Evolutionary conservation across 2,329 filamentous ascomycete species (phyloP), one percentile per base, ranked within the genome.

Genomic region (Truncatella angustata): DNA sequence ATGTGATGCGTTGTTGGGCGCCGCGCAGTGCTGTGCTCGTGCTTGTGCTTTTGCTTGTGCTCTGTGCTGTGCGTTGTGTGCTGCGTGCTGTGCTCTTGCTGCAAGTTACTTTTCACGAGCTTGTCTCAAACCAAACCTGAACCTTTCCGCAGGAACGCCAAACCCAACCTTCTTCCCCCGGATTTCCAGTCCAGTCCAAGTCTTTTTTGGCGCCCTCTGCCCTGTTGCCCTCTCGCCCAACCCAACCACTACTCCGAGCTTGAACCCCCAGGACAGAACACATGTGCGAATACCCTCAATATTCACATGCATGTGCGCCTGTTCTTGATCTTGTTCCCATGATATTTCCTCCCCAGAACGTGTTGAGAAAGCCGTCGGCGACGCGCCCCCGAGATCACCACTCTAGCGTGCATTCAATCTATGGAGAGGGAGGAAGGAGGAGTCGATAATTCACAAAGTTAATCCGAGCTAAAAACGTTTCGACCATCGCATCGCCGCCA

Each of bases 81-180:
- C n/a, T 18, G 9, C n/a, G 3, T 28, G 24, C 11, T 44, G 3
- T 12, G 11, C 16, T 5, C 11, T 43, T 11, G 14, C 11, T 43
- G 16, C 10, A 12, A 23, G 16, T n/a, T 16, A 11, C 23, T 16
- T 28, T 24, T 24, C 40, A 26, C 40, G 23, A 44, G 40, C 40
- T n/a, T 23, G 40, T 44, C 40, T 44, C 40, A 44, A 44, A 44
- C n/a, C n/a, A n/a, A n/a, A n/a, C n/a, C n/a, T n/a, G n/a, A n/a
- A n/a, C 40, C 40, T 44, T 44, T 44, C 40, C 40, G 24, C 40
- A 44, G 40, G 40, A 44, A 44, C 40, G 20, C 21, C 43, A 24
- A 44, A 26, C 40, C 40, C 37, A 42, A 42, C 37, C 37, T 42
- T 44, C 28, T 23, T 44, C 26, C 43, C 43, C 43, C 43, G 43